These are phyloP conservation scores for Globisporangium splendens DNA, from an alignment of 352 stramenopile species.

Conservation along the genomic window DNA sequence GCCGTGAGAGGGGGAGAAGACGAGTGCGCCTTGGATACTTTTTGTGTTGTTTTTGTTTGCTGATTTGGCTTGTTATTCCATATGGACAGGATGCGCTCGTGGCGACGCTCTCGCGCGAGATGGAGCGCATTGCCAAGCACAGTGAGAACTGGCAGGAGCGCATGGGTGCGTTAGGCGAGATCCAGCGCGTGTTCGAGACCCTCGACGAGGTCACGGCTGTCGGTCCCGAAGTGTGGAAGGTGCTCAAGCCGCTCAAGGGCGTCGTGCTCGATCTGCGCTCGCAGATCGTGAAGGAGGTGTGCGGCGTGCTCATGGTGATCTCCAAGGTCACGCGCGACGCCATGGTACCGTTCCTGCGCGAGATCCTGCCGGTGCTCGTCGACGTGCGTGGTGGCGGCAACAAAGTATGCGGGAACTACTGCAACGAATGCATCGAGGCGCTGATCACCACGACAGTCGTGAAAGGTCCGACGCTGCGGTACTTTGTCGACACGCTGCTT, in stretches of 20 bases:
- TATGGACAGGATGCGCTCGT: slow-evolving; percentile 29
- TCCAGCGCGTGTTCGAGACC: slow-evolving; percentile 63
- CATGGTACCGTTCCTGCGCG: slow-evolving; percentile 73
- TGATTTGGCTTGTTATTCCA: too few relatives aligned
- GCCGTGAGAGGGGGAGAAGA: too few relatives aligned
- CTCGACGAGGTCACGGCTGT: slow-evolving; percentile 44
- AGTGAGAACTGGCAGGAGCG: slow-evolving; percentile 83
- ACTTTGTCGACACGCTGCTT: slow-evolving; percentile 69
- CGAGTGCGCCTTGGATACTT: too few relatives aligned
- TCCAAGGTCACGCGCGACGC: slow-evolving; percentile 64
- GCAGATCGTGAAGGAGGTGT: slow-evolving; percentile 86
- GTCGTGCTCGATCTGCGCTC: slow-evolving; percentile 80
- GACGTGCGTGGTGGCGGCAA: slow-evolving; percentile 81
- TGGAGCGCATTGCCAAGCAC: slow-evolving; percentile 76
- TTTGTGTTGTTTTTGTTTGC: too few relatives aligned
- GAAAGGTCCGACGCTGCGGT: slow-evolving; percentile 67
- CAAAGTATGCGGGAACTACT: slow-evolving; percentile 82
- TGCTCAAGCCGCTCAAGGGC: slow-evolving; percentile 63
- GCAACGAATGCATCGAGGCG: slow-evolving; percentile 68
- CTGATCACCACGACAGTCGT: slow-evolving; percentile 64
- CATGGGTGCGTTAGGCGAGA: slow-evolving; percentile 53
- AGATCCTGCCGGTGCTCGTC: slow-evolving; percentile 67
- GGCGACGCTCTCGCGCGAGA: slow-evolving; percentile 45
- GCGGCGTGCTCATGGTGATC: slow-evolving; percentile 51
- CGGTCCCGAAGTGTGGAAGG: slow-evolving; percentile 62